Conservation (phyloP, 2,329 filamentous ascomycete species). For the Aschersonia sp. region DNA sequence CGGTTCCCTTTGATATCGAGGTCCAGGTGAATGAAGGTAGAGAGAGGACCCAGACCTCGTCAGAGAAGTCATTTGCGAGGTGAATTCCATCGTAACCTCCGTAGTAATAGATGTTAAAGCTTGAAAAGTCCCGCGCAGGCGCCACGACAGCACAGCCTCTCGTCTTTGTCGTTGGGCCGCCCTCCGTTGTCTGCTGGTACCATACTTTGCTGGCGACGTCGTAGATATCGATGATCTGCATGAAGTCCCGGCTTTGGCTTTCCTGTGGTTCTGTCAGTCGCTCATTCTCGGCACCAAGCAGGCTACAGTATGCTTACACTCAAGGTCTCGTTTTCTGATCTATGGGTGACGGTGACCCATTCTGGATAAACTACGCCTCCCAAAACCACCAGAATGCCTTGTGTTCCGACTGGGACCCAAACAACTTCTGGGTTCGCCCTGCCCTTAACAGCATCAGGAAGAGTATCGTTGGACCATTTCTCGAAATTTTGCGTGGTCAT, state of each 20-base stretch:
- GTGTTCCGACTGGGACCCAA: slow-evolving; percentile 62
- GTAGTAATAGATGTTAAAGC: slow-evolving; percentile 75
- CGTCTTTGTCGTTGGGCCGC: slow-evolving; percentile 42
- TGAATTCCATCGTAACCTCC: slow-evolving; percentile 53
- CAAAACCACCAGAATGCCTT: slow-evolving; percentile 64
- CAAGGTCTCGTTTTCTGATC: slow-evolving; percentile 14
- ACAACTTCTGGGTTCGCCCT: slow-evolving; percentile 51
- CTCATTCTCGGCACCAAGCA: background rate
- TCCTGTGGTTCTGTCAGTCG: slow-evolving; percentile 23
- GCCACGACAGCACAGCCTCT: slow-evolving; percentile 62
- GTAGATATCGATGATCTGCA: slow-evolving; percentile 58
- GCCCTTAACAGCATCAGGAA: slow-evolving; percentile 32
- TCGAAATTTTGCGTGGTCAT: slow-evolving; percentile 34
- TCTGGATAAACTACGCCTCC: slow-evolving; percentile 56
- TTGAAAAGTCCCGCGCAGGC: slow-evolving; percentile 54
- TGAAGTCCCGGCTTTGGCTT: slow-evolving; percentile 55
- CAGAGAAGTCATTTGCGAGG: slow-evolving; percentile 23
- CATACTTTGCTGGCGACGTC: slow-evolving; percentile 56
- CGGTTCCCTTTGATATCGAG: slow-evolving; percentile 28
- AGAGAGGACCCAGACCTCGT: slow-evolving; percentile 71
- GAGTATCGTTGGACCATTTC: slow-evolving; percentile 40
- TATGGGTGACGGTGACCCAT: slow-evolving; percentile 18
- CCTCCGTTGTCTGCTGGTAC: slow-evolving; percentile 52
- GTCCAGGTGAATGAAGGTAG: slow-evolving; percentile 74
- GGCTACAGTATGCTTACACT: slow-evolving; percentile 15